Base-by-base conservation (phyloP, 305 asterid species). In the Rubia tinctorum region DNA sequence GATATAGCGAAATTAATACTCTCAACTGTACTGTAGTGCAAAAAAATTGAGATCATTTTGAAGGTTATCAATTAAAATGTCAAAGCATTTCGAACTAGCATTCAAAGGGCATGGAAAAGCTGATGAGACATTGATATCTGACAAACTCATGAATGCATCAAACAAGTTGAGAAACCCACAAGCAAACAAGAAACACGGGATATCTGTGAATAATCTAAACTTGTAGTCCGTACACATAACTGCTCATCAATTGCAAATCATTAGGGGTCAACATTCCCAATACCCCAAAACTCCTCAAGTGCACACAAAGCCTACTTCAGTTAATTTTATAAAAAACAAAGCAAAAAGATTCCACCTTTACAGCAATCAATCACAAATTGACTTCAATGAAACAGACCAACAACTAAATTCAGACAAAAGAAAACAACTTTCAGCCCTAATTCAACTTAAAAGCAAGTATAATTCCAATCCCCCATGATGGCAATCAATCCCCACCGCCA, bases 341-440 rank as follows among this genome's bases (percentile, higher is more conserved):
- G 25, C 23, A 49, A 51, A 75, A 72, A 77, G 64, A 66, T 25
- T 45, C 51, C 18, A 80, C 45, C 74, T 20, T 49, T 17, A 39
- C 2, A 17, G 30, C 69, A 73, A 66, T 43, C 65, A 61, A 76
- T 23, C 4, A 43, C 3, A 68, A 56, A 45, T 65, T 53, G 51
- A 76, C 80, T 71, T 39, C 27, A 42, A 66, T 62, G 15, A 65
- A 72, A 77, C 44, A 65, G 17, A 75, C 43, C 80, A 79, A 74
- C 77, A 71, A 47, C 75, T 73, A 76, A 71, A 79, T 71, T 51
- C 59, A 71, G 73, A 23, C 60, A 64, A 82, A 86, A 81, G 80
- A 80, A 84, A 82, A 73, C 40, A 82, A 51, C 85, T 83, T 80
- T 79, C 76, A 62, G 27, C 65, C 80, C 40, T 12, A 69, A 69